Conservation (phyloP, 148 eudicot species). For the Euryodendron excelsum region DNA sequence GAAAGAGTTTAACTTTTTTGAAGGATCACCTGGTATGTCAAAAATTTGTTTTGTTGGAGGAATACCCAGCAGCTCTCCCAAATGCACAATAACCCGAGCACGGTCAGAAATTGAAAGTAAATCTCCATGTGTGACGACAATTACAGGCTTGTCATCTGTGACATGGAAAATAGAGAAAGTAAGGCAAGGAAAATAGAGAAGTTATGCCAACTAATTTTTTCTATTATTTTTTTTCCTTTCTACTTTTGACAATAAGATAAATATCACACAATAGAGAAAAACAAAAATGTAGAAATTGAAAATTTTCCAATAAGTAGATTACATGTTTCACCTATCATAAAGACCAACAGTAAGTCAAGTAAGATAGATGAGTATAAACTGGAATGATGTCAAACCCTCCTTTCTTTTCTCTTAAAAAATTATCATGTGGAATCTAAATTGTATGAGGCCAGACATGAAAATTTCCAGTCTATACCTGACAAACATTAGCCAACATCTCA, state of each 20-base stretch:
- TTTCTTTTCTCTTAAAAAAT: no score
- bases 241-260: no score
- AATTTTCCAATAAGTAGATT: neutral
- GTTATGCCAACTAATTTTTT: neutral
- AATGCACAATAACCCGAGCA: slow-evolving; percentile 56
- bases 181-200: neutral
- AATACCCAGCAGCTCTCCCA: slow-evolving; percentile 75
- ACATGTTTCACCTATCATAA: neutral
- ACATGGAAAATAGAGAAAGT: slow-evolving; percentile 12
- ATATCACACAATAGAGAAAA: no score
- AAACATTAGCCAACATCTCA: no score
- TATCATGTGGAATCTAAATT: no score
- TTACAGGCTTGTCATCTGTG: slow-evolving; percentile 86
- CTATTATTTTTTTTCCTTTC: neutral
- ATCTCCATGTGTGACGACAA: slow-evolving; percentile 90
- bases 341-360: no score
- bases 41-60: slow-evolving; percentile 72
- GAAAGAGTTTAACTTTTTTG: neutral
- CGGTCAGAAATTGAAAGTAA: slow-evolving; percentile 66
- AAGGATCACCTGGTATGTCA: slow-evolving; percentile 72
- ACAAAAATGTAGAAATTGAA: neutral
- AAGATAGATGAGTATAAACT: no score
- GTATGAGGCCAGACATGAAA: no score
- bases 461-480: no score
- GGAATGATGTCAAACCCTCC: no score